Percentiles rank a stretch among this genome's conserved stretches.
phyloP scores from a whole-genome alignment of 768 basidiomycete genomes.

The Scleroderma bovista region DNA sequence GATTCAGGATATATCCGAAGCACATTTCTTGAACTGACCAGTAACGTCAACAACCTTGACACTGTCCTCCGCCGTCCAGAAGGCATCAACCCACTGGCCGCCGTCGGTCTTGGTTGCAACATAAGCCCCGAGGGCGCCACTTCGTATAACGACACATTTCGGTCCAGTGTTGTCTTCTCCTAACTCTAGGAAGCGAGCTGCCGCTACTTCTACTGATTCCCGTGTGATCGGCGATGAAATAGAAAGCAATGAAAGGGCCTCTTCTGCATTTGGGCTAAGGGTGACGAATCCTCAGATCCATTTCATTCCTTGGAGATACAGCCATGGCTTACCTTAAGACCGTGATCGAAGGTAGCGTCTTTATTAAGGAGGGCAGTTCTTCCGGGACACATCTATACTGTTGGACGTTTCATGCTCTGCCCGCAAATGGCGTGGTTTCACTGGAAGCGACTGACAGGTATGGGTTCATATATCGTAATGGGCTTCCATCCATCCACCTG shows the following conservation, averaged over 20 bases:
- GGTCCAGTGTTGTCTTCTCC: slow-evolving; percentile 45
- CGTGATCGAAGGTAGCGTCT: slow-evolving; percentile 52
- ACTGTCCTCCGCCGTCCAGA: slow-evolving; percentile 46
- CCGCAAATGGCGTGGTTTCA: slow-evolving; percentile 7
- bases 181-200: slow-evolving; percentile 52
- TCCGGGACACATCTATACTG: slow-evolving; percentile 77
- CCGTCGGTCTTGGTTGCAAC: slow-evolving; percentile 39
- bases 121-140: slow-evolving; percentile 69
- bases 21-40: slow-evolving; percentile 37
- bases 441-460: slow-evolving; percentile 51
- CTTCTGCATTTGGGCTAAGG: slow-evolving; percentile 78
- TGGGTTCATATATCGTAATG: slow-evolving; percentile 75
- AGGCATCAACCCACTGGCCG: slow-evolving; percentile 68
- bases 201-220: slow-evolving; percentile 60
- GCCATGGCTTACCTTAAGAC: slow-evolving; percentile 57
- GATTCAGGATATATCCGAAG: neutral
- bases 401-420: slow-evolving; percentile 2
- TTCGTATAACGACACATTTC: slow-evolving; percentile 69
- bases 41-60: slow-evolving; percentile 75
- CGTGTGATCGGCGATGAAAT: slow-evolving; percentile 39
- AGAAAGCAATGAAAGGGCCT: slow-evolving; percentile 67
- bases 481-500: slow-evolving; percentile 56
- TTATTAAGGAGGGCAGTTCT: slow-evolving; percentile 62
- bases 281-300: neutral
- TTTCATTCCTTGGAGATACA: neutral